These are phyloP conservation scores for Xylariales sp. DNA, from an alignment of 2,329 filamentous ascomycete genomes.

Conservation along the genomic window DNA sequence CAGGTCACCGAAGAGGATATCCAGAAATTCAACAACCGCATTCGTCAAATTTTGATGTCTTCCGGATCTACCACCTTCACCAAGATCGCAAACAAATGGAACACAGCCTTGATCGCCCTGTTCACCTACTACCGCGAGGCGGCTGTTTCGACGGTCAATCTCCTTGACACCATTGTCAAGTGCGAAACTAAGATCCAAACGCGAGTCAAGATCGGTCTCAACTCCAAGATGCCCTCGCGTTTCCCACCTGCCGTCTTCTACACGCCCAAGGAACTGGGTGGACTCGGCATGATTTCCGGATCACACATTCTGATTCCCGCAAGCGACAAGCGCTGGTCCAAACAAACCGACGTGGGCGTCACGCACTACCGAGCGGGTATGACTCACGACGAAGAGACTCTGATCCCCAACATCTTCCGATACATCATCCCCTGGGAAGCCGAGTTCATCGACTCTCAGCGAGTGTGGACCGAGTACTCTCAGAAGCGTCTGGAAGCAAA, in stretches of 20 bases:
- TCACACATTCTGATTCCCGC: conserved; percentile 97
- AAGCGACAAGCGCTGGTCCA: conserved; percentile 96
- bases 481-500: conserved; percentile 97
- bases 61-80: conserved; percentile 99
- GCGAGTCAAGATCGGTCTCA: conserved; percentile 95
- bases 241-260: conserved; percentile 99
- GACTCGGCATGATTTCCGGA: conserved; percentile 97
- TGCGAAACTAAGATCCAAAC: conserved; percentile 99
- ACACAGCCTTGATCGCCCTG: conserved; percentile 91
- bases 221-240: conserved; percentile 98
- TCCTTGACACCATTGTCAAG: conserved; percentile 97
- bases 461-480: conserved; percentile 98
- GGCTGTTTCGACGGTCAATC: conserved; percentile 87
- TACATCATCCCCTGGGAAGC: conserved; percentile 99
- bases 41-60: conserved; percentile 97
- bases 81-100: conserved; percentile 99
- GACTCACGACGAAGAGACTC: conserved; percentile 95
- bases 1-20: conserved; percentile 98
- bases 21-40: conserved; percentile 98
- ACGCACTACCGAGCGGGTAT: conserved; percentile 97
- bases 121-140: conserved; percentile 99
- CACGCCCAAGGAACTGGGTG: conserved; percentile 95
- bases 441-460: conserved; percentile 97
- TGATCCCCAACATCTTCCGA: conserved; percentile 98
- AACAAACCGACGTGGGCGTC: conserved; percentile 95